Conservation (phyloP, 352 stramenopile genomes). For the Saprolegnia diclina region DNA sequence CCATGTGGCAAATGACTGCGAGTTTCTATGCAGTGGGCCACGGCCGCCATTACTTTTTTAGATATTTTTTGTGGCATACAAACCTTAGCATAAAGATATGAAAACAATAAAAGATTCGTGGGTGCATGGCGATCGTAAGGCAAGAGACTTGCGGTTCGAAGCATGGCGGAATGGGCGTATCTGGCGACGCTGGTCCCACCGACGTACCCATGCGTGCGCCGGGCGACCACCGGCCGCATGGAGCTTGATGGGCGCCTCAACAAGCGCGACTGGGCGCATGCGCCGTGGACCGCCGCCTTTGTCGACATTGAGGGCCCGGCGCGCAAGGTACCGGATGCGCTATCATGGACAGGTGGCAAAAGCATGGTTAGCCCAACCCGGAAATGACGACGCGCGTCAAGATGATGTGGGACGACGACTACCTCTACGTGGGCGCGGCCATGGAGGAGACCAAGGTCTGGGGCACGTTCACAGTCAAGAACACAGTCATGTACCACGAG, state of each 20-base stretch:
- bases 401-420: slow-evolving; percentile 77
- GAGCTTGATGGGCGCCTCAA: slow-evolving; percentile 49
- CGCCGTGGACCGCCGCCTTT: slow-evolving; percentile 63
- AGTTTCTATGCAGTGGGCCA: too few relatives aligned
- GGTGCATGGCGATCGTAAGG: neutral
- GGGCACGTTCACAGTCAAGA: slow-evolving; percentile 60
- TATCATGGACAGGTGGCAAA: neutral
- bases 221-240: slow-evolving; percentile 36
- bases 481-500: slow-evolving; percentile 82
- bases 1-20: too few relatives aligned
- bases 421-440: slow-evolving; percentile 62
- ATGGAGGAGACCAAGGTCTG: slow-evolving; percentile 67
- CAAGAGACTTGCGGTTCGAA: neutral
- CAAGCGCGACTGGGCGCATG: slow-evolving; percentile 61
- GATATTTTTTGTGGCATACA: neutral
- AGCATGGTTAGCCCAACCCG: slow-evolving; percentile 29
- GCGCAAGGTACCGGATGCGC: slow-evolving; percentile 26
- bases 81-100: neutral
- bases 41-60: neutral
- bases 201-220: slow-evolving; percentile 61
- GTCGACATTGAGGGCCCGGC: slow-evolving; percentile 67
- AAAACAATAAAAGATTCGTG: neutral
- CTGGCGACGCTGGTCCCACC: slow-evolving; percentile 64
- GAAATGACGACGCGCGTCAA: slow-evolving; percentile 57
- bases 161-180: slow-evolving; percentile 33